These are phyloP conservation scores for Quillaja saponaria DNA, from an alignment of 306 rosid species.

Conservation along the genomic window DNA sequence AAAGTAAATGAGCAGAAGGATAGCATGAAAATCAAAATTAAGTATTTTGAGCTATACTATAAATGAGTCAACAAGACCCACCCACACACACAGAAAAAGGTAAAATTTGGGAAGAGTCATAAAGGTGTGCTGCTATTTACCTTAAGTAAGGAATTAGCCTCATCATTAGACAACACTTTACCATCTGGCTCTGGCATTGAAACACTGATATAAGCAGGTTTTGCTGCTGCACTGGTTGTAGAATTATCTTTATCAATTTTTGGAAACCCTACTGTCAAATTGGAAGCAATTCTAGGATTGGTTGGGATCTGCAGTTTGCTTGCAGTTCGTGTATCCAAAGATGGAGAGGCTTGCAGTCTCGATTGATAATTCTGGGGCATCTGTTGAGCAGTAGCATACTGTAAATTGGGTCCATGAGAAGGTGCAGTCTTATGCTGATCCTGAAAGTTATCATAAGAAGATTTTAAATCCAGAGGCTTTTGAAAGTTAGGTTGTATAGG, in stretches of 20 bases:
- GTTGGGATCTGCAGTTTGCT: constrained; percentile 90
- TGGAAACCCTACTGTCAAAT: constrained; percentile 56
- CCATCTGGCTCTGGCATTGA: constrained; percentile 66
- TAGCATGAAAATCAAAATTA: too few species aligned
- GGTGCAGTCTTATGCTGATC: constrained; percentile 65
- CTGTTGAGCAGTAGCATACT: constrained; percentile 66
- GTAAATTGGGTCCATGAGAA: constrained; percentile 60
- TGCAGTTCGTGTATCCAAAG: constrained; percentile 67
- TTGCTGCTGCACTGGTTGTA: constrained; percentile 41
- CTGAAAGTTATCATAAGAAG: constrained; percentile 91
- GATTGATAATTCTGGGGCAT: constrained; percentile 45
- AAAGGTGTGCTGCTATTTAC: too few species aligned
- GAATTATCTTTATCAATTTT: constrained; percentile 72
- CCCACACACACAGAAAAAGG: too few species aligned
- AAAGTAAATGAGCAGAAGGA: too few species aligned
- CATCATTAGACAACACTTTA: constrained; percentile 54
- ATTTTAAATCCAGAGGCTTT: constrained; percentile 77
- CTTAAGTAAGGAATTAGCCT: constrained; percentile 78
- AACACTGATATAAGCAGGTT: constrained; percentile 89
- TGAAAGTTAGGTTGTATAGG: constrained; percentile 73
- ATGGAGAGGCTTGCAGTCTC: constrained; percentile 50
- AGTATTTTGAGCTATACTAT: too few species aligned
- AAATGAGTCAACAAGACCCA: too few species aligned
- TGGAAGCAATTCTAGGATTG: constrained; percentile 93
- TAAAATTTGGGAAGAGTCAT: too few species aligned